A percentile compares a stretch with the other conserved stretches of the same genome.
These are phyloP conservation scores for Inga leiocalycina DNA, from an alignment of 306 rosid genomes.

Conservation along the genomic window DNA sequence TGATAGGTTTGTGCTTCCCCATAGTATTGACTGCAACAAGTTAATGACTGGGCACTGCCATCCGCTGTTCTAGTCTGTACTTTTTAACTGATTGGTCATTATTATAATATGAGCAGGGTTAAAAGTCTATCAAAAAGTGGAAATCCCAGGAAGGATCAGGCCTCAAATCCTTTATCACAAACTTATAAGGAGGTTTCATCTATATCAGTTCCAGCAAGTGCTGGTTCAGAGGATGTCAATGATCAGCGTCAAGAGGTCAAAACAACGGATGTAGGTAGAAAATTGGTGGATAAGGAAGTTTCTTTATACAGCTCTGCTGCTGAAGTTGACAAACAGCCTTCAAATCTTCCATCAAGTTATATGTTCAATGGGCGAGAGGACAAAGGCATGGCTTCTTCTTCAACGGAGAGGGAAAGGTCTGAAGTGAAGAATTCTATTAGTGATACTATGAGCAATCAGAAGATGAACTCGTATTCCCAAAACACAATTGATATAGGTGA, in stretches of 20 bases:
- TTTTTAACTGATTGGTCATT: conserved; percentile 34
- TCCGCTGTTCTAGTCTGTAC: conserved; percentile 5
- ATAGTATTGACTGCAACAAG: conserved; percentile 8
- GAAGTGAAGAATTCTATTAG: conserved; percentile 62
- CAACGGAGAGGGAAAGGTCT: conserved; percentile 65
- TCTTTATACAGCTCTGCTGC: conserved; percentile 54
- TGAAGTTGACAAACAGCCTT: conserved; percentile 60
- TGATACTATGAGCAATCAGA: conserved; percentile 58
- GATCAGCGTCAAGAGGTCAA: conserved; percentile 76
- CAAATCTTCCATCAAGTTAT: conserved; percentile 52
- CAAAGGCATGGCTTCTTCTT: conserved; percentile 53
- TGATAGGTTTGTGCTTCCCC: conserved; percentile 65
- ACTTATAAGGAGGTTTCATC: conserved; percentile 66
- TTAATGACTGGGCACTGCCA: background rate
- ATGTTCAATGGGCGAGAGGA: conserved; percentile 68
- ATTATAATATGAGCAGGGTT: conserved; percentile 63
- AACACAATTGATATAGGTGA: conserved; percentile 64
- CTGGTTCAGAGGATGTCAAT: conserved; percentile 59
- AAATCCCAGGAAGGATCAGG: conserved; percentile 81
- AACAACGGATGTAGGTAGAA: conserved; percentile 63
- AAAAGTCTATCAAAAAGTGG: conserved; percentile 97
- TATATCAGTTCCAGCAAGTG: conserved; percentile 49
- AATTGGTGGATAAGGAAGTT: conserved; percentile 67
- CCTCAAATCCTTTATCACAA: conserved; percentile 55
- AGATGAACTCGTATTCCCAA: conserved; percentile 58